Evolutionary conservation across 306 rosid genomes (phyloP), one percentile per base, ranked within the genome.

Genomic region (Phaseolus lunatus): DNA sequence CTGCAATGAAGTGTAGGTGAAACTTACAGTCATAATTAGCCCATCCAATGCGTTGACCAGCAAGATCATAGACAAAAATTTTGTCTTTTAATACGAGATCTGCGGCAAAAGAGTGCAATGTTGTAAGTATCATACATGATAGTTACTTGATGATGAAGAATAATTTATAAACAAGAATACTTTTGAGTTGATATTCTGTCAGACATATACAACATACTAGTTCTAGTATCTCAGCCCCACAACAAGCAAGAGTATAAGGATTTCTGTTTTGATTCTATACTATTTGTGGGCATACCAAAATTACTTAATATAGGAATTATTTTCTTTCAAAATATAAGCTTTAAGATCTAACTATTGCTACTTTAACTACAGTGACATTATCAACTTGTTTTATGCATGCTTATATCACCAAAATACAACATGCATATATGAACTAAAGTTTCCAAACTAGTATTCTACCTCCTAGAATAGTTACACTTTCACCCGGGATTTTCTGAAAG

Each of bases 1-100:
- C 6, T 53, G 72, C 70, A 48, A 14, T 53, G 78, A 7, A 78
- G 75, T 45, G 61, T 67, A 11, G 20, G 27, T 33, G 68, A 79
- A 80, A 90, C 99, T 95, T 84, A 95, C 97, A 95, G 84, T 95
- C 91, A 76, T 92, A 95, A 83, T 88, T 83, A 5, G 91, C 70
- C 99, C 99, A 95, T 75, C 99, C 99, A 37, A 95, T 88, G 72
- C 92, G 92, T 79, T 86, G 92, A 70, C 86, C 78, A 49, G 83
- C 92, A 76, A 95, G 84, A 88, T 95, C 97, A 53, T 95, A 95
- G 61, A 95, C 91, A 41, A 95, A 79, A 27, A 92, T 90, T 85
- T 87, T 88, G 87, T 95, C 97, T 79, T 92, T 95, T 4, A 95
- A 81, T 67, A 92, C 94, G 66, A 95, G 93, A 81, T 95, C 99